Evolutionary conservation across 2,329 filamentous ascomycete species (phyloP).

Genomic region (Aureobasidium sp.): DNA sequence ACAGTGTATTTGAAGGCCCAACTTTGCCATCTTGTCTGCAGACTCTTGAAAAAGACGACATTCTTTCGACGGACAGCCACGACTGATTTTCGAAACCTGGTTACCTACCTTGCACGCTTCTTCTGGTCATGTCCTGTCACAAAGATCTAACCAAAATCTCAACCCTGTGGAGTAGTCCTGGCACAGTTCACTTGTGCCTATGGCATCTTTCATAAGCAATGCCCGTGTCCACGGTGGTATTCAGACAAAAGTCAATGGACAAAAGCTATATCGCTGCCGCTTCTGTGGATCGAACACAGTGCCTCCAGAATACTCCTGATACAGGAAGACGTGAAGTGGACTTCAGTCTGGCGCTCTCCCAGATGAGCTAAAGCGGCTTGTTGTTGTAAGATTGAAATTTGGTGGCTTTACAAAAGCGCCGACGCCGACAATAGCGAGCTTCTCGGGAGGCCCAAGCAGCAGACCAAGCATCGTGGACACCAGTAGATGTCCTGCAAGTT

Average conservation of each 20-base stretch:
- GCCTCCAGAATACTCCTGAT: constrained; percentile 13
- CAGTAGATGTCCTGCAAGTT: too few relatives aligned
- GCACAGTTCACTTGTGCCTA: too few relatives aligned
- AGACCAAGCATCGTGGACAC: not conserved
- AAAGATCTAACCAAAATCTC: not conserved
- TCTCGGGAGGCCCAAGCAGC: not conserved
- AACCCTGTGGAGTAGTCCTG: not conserved
- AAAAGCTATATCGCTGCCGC: constrained; percentile 9
- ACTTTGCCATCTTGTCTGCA: not conserved
- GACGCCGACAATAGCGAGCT: not conserved
- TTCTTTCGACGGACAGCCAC: too few relatives aligned
- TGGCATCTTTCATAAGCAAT: not conserved
- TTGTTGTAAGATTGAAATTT: not conserved
- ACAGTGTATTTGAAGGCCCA: not conserved
- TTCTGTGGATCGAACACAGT: constrained; percentile 18
- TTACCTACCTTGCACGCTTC: not conserved
- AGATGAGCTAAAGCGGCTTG: constrained; percentile 16
- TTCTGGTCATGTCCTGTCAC: not conserved
- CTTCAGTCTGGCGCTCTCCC: constrained; percentile 19
- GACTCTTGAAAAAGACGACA: too few relatives aligned
- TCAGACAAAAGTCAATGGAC: not conserved
- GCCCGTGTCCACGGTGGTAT: not conserved
- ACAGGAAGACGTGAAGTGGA: constrained; percentile 3
- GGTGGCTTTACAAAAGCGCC: not conserved
- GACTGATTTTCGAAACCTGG: not conserved